Percentiles rank a stretch among this genome's conserved stretches.
phyloP scores from a whole-genome alignment of 371 early-diverging fungal genomes.

The Syncephalastrum sp. region DNA sequence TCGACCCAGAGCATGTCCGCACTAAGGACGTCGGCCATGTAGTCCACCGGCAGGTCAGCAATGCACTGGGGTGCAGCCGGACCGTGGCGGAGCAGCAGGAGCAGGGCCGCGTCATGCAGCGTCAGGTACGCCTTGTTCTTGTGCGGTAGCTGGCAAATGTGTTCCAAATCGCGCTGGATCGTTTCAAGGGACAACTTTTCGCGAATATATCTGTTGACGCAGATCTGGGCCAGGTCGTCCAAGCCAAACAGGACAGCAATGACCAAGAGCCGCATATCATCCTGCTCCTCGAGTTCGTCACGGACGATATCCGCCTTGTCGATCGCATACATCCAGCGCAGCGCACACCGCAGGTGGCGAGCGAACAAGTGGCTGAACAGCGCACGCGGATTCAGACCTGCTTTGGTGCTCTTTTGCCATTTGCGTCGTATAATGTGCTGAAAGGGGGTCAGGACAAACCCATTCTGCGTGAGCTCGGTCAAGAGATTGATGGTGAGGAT shows the following conservation, averaged over 20 bases:
- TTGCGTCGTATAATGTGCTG: conserved; percentile 46
- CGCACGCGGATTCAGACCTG: conserved; percentile 8
- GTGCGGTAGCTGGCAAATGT: conserved; percentile 43
- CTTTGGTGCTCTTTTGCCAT: conserved; percentile 26
- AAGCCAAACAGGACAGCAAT: conserved; percentile 39
- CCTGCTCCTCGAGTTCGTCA: conserved; percentile 22
- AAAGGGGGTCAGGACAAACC: conserved; percentile 39
- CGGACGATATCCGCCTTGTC: conserved; percentile 21
- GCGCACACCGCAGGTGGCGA: conserved; percentile 40
- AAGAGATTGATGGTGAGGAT: conserved; percentile 33
- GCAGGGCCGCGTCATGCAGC: conserved; percentile 38
- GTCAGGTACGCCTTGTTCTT: conserved; percentile 31
- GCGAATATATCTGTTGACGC: conserved; percentile 33
- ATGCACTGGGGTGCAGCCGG: conserved; percentile 32
- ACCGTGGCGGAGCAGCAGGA: conserved; percentile 38
- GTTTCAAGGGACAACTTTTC: conserved; percentile 33
- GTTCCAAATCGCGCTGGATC: conserved; percentile 43
- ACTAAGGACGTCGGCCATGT: conserved; percentile 47
- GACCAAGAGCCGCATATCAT: conserved; percentile 34
- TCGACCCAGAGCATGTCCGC: conserved; percentile 41
- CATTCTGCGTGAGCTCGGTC: conserved; percentile 28
- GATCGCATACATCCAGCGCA: conserved; percentile 39
- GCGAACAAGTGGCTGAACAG: conserved; percentile 24
- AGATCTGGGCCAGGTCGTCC: conserved; percentile 35
- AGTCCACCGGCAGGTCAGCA: conserved; percentile 40